Evolutionary conservation across 352 stramenopile genomes (phyloP), one percentile per base, ranked within the genome.

Genomic region (Pythium rhizo-oryzae): DNA sequence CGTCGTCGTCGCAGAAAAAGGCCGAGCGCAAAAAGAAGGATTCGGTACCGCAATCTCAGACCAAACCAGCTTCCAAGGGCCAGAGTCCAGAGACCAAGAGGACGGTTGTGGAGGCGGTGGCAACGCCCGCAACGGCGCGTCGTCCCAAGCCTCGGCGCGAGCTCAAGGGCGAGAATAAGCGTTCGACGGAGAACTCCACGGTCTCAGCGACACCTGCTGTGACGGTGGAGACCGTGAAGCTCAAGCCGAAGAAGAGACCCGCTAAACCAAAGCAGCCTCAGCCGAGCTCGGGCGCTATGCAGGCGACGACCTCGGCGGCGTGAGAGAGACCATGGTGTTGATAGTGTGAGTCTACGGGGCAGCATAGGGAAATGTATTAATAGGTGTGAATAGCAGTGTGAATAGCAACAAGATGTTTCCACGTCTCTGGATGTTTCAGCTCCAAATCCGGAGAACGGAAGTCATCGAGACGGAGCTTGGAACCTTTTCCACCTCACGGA

Each of bases 1-100:
- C 37, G 28, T 33, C n/a, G n/a, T n/a, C 21, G 21, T 35, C 37
- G 4, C 35, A 59, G n/a, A 58, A 28, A 4, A 39, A 49, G 50
- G 33, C 53, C 1, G 44, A 56, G 18, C 19, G 47, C 5, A 51
- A 35, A 37, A 33, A 25, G 4, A 23, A 60, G 37, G 23, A 33
- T 6, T 3, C 15, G 23, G 54, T 33, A 52, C 15, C 6, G 4
- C 25, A 1, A 19, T 15, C 25, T 6, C 43, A 63, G 7, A 19
- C 37, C 1, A 51, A 30, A 23, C 72, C 70, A 53, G 58, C 60
- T 65, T 15, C 44, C 37, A 47, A 58, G 24, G n/a, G 24, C n/a
- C 44, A 46, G 43, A 62, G 41, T 35, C 59, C 46, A n/a, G 54
- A 68, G 47, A 60, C 30, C 59, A 70, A 61, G 25, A 80, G 69